phyloP scores from a whole-genome alignment of 2,329 filamentous ascomycete species.

The Apiospora phragmitis region DNA sequence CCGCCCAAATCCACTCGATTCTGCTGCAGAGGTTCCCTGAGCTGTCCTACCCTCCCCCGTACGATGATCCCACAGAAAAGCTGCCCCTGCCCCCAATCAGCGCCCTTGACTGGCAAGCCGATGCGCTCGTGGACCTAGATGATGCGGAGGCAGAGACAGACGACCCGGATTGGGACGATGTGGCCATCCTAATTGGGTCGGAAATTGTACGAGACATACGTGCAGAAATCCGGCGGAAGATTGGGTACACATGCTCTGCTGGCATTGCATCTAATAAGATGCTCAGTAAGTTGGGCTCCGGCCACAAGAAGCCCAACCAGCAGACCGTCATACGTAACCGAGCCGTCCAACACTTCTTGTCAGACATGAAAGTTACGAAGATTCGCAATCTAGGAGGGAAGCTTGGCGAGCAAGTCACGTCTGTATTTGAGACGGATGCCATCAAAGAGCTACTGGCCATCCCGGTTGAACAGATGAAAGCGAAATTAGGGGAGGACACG shows the following conservation, averaged over 20 bases:
- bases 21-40: slow-evolving; percentile 78
- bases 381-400: slow-evolving; percentile 95
- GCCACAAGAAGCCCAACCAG: slow-evolving; percentile 87
- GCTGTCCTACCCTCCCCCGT: slow-evolving; percentile 65
- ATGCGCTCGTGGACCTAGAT: slow-evolving; percentile 80
- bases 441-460: slow-evolving; percentile 75
- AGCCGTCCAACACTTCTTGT: slow-evolving; percentile 76
- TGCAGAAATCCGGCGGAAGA: slow-evolving; percentile 62
- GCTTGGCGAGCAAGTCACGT: slow-evolving; percentile 81
- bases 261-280: slow-evolving; percentile 92
- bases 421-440: slow-evolving; percentile 78
- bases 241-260: slow-evolving; percentile 89
- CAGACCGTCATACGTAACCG: slow-evolving; percentile 93
- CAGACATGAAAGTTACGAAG: slow-evolving; percentile 88
- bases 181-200: slow-evolving; percentile 81
- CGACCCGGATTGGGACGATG: slow-evolving; percentile 95
- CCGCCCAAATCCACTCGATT: slow-evolving; percentile 75
- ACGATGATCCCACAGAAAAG: slow-evolving; percentile 69
- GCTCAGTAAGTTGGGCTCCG: slow-evolving; percentile 90
- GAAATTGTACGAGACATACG: slow-evolving; percentile 84
- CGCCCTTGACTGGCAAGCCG: slow-evolving; percentile 79
- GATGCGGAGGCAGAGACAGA: slow-evolving; percentile 69
- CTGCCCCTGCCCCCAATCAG: slow-evolving; percentile 70
- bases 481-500: slow-evolving; percentile 78
- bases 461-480: slow-evolving; percentile 73